Base-by-base conservation (phyloP, 1,284 basidiomycete species). In the Ustilago vetiveriae region DNA sequence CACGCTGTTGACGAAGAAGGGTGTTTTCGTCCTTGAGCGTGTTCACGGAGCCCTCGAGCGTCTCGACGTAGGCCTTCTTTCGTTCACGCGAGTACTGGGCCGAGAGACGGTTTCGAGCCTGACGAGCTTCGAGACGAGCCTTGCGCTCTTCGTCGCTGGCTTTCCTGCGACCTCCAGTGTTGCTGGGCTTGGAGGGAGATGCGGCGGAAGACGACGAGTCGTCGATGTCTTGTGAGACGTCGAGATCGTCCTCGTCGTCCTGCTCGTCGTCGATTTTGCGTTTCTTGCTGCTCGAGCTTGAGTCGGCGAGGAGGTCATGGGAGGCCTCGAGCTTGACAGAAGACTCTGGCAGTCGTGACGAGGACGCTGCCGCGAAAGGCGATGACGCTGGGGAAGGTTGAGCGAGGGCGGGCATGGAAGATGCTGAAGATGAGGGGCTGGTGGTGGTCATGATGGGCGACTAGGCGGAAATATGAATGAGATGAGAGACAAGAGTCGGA, bases 61-160 rank as follows among this genome's bases (percentile, higher is more conserved):
- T 55, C 32, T 72, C 73, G 26, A 78, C 51, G 44, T 79, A 69
- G 1, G 69, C 74, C 59, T 80, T 81, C 52, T 80, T 80, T 45
- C 75, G 72, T 44, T 81, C 74, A 22, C 79, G 67, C 47, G 75
- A 78, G 43, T 75, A 67, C 39, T 81, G 79, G 11, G 79, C 79
- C 17, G 78, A 78, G 42, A 75, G 72, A 36, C 79, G 73, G 52
- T 81, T 81, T 13, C 79, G 72, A n/a, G 72, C 74, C 41, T 80
- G 78, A 17, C 79, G 64, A 26, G 79, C 79, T 44, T 75, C 68
- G 33, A 78, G 66, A n/a, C 78, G 67, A 29, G 75, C 73, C 27
- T 62, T 67, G 46, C 78, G 75, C 44, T 70, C 79, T 35, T 77
- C 75, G 44, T 79, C 76, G 41, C 62, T 75, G 10, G 71, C 58